Base-by-base conservation (phyloP, 2,329 filamentous ascomycete species). In the Alternaria gaisen region DNA sequence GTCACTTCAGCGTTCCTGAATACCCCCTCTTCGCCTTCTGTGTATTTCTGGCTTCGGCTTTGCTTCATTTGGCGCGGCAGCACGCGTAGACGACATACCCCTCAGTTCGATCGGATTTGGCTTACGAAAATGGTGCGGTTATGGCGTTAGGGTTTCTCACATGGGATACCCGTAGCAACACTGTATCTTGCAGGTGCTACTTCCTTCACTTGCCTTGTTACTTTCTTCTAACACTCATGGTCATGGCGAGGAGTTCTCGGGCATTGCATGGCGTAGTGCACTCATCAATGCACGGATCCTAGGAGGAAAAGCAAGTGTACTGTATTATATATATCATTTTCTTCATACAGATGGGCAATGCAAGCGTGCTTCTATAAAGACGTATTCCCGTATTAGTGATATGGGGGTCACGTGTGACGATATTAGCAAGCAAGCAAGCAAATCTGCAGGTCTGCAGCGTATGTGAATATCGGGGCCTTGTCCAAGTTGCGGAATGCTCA, bases 141-240 rank as follows among this genome's bases (percentile, higher is more conserved):
- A 61, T 60, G 70, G 70, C 70, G 70, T 72, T 72, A 52, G 63
- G 62, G 60, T 61, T 65, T 65, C 65, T 70, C 62, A 56, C 67
- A 66, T 67, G 69, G 69, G 70, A 72, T 72, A 72, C 70, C 70
- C 69, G 67, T 70, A 66, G 67, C 51, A 60, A 66, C 63, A 64
- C 59, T 67, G 61, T 70, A 50, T 53, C 51, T 47, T 53, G 58
- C 60, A 56, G 53, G 57, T 68, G 59, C 65, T 60, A 63, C 64
- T 67, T 53, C 30, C 62, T 64, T 53, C 52, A 56, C 56, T 46
- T 72, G 64, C 69, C 68, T 71, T 70, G 64, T 64, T 66, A 63
- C 63, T 61, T 66, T 58, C 57, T 68, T 67, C 57, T 60, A 60
- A 38, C 58, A 64, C 65, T 62, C 61, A 67, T 56, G 59, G 56